Base-by-base conservation (phyloP, 371 early-diverging fungal species). In the Apophysomyces variabilis region DNA sequence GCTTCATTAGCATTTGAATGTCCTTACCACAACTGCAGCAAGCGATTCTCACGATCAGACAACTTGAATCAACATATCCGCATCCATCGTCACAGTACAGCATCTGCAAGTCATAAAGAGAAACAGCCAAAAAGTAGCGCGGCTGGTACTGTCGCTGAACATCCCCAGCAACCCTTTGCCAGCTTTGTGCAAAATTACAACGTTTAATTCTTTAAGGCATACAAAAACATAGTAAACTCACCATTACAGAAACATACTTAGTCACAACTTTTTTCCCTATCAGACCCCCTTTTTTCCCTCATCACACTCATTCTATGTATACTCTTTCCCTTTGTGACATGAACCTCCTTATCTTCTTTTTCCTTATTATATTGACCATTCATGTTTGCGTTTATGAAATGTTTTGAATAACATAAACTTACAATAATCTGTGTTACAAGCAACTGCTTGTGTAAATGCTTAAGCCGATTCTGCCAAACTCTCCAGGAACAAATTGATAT, bases 1-100 rank as follows among this genome's bases (percentile, higher is more conserved):
- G 9, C 21, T 46, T 38, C 9, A 43, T 43, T 69, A 86, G 88
- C 90, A 12, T 90, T 85, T 69, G 80, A 77, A 66, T 90, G 90
- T 65, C 87, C 86, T 35, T 85, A 84, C 57, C 85, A 82, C 43
- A 88, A 88, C 59, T 97, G 97, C 73, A 82, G 80, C 38, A 93
- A 93, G 69, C 72, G 85, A 0, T 96, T 96, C 77, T 89, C 93
- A 11, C 84, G 97, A 57, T 88, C 90, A 38, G 95, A 95, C 68
- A 94, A 94, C 71, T 70, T 95, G 62, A 87, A 89, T 62, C 89
- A 90, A 66, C 93, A 91, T 64, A 84, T 88, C 58, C 85, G 85
- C 26, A 87, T 85, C 54, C 88, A 87, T 62, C 81, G 85, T 16
- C 85, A 86, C 65, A 87, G 72, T 46, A 67, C 54, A 21, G 46